phyloP scores from a whole-genome alignment of 805 yeast genomes.

The Metschnikowia drakensbergensis region DNA sequence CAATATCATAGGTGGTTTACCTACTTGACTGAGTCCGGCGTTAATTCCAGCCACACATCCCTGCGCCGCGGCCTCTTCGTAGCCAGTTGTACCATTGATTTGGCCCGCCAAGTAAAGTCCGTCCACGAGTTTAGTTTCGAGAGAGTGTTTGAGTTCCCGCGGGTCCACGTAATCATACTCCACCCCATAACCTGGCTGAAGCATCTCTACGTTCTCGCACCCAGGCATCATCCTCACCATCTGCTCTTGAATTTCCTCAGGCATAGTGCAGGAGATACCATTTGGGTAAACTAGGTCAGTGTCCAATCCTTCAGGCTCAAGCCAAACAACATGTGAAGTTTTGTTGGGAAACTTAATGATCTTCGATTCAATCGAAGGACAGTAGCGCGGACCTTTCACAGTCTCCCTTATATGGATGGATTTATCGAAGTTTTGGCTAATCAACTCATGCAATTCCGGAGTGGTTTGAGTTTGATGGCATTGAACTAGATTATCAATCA shows the following conservation, averaged over 20 bases:
- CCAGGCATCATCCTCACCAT: slow-evolving; percentile 82
- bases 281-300: slow-evolving; percentile 90
- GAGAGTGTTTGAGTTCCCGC: slow-evolving; percentile 67
- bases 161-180: slow-evolving; percentile 97
- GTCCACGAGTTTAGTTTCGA: slow-evolving; percentile 74
- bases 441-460: slow-evolving; percentile 62
- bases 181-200: slow-evolving; percentile 98
- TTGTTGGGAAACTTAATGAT: slow-evolving; percentile 76
- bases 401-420: slow-evolving; percentile 90
- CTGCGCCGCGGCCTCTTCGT: slow-evolving; percentile 98
- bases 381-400: slow-evolving; percentile 93
- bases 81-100: slow-evolving; percentile 97
- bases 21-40: slow-evolving; percentile 63
- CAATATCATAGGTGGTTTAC: slow-evolving; percentile 46
- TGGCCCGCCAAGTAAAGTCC: slow-evolving; percentile 94
- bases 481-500: slow-evolving; percentile 52
- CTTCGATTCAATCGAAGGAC: slow-evolving; percentile 95
- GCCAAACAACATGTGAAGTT: slow-evolving; percentile 78
- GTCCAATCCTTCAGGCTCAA: slow-evolving; percentile 93
- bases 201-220: slow-evolving; percentile 78
- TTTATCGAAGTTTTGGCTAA: slow-evolving; percentile 67
- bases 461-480: slow-evolving; percentile 84
- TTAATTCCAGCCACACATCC: slow-evolving; percentile 95
- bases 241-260: slow-evolving; percentile 79
- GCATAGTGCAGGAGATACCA: slow-evolving; percentile 95